Conservation (phyloP, 2,329 filamentous ascomycete genomes). For the Arthrobotrys entomopaga region DNA sequence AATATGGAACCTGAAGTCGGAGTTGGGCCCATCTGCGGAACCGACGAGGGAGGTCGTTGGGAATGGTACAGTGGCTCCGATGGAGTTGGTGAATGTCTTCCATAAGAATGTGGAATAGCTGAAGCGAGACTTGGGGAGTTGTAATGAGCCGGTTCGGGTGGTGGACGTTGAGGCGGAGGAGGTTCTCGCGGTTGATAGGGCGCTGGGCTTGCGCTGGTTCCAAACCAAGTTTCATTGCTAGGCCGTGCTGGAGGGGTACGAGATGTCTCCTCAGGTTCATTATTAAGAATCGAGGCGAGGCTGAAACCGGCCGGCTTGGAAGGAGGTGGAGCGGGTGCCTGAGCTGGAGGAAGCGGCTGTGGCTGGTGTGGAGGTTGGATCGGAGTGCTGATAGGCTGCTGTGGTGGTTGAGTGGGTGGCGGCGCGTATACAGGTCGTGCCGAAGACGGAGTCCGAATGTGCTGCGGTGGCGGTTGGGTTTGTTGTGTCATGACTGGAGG, state of each 20-base stretch:
- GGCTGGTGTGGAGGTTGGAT: constrained; percentile 10
- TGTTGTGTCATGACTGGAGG: constrained; percentile 28
- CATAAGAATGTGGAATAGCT: constrained; percentile 35
- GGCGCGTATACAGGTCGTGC: constrained; percentile 20
- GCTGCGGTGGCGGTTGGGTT: constrained; percentile 35
- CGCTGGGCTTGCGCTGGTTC: constrained; percentile 16
- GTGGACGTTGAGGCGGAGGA: constrained; percentile 28
- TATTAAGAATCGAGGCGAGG: constrained; percentile 43
- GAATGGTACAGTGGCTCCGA: constrained; percentile 36
- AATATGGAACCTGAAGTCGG: constrained; percentile 42
- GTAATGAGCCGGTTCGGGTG: constrained; percentile 46
- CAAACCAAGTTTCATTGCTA: constrained; percentile 39
- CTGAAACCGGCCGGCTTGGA: constrained; percentile 36
- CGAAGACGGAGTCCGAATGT: constrained; percentile 28
- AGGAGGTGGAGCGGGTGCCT: constrained; percentile 16
- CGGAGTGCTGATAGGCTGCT: constrained; percentile 18
- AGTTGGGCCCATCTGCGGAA: constrained; percentile 28
- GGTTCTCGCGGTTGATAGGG: constrained; percentile 34
- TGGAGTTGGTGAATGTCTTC: constrained; percentile 46
- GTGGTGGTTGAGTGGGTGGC: constrained; percentile 26
- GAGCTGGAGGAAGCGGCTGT: not conserved
- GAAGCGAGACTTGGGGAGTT: constrained; percentile 47
- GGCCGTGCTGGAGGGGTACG: constrained; percentile 7
- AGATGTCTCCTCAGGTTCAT: constrained; percentile 32
- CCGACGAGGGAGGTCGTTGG: constrained; percentile 39